Conservation (phyloP, 257 asterid species). For the Solanum virginianum region DNA sequence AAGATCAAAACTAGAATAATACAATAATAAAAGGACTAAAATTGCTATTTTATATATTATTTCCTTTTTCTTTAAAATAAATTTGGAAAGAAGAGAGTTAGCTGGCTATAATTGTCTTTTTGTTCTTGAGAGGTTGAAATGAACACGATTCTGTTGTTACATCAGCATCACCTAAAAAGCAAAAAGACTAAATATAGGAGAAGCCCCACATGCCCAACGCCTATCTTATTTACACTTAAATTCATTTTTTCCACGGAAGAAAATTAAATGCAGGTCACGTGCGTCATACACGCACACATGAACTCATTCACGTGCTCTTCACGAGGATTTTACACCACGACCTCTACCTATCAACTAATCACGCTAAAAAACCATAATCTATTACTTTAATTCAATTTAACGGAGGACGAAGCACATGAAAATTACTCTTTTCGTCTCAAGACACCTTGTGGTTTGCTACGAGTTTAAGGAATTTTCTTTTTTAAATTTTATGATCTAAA, state of each 20-base stretch:
- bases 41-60: too few relatives aligned
- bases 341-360: neutral
- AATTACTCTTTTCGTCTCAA: too few relatives aligned
- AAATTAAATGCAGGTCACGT: slow-evolving; percentile 1
- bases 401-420: too few relatives aligned
- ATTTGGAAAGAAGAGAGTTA: neutral
- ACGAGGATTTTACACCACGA: neutral
- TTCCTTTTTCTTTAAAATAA: too few relatives aligned
- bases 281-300: neutral
- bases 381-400: too few relatives aligned
- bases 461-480: too few relatives aligned
- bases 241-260: neutral
- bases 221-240: neutral
- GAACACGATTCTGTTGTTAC: neutral
- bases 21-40: too few relatives aligned
- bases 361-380: too few relatives aligned
- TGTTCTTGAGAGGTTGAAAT: too few relatives aligned
- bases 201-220: neutral
- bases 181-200: neutral
- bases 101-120: neutral
- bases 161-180: neutral
- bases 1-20: too few relatives aligned
- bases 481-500: too few relatives aligned
- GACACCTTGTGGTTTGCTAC: too few relatives aligned
- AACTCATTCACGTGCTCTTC: neutral